Conservation (phyloP, 1,284 basidiomycete species). For the Leccinum variabile region DNA sequence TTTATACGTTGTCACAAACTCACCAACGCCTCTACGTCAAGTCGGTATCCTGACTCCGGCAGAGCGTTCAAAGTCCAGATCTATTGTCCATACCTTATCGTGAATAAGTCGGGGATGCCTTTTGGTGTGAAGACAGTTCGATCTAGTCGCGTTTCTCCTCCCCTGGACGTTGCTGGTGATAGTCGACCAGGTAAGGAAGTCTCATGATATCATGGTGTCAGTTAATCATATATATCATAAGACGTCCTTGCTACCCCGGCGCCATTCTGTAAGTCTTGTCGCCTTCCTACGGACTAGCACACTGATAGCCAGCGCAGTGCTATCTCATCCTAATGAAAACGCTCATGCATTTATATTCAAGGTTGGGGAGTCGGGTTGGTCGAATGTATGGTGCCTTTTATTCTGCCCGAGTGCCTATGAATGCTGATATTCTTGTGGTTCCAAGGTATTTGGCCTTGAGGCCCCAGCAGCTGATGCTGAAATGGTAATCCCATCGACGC, state of each 20-base stretch:
- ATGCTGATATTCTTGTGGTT: slow-evolving; percentile 7
- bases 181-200: slow-evolving; percentile 48
- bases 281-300: slow-evolving; percentile 37
- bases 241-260: slow-evolving; percentile 59
- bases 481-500: slow-evolving; percentile 71
- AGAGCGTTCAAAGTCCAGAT: slow-evolving; percentile 99
- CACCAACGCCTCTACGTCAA: slow-evolving; percentile 30
- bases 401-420: background rate
- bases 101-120: slow-evolving; percentile 93
- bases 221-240: slow-evolving; percentile 27
- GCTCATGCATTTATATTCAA: slow-evolving; percentile 86
- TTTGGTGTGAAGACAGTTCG: slow-evolving; percentile 75
- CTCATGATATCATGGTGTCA: background rate
- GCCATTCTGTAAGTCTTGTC: slow-evolving; percentile 70
- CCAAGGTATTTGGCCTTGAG: slow-evolving; percentile 81
- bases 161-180: slow-evolving; percentile 87
- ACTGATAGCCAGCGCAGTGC: slow-evolving; percentile 55
- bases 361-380: slow-evolving; percentile 90
- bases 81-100: slow-evolving; percentile 88
- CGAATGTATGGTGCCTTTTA: slow-evolving; percentile 54
- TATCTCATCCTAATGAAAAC: slow-evolving; percentile 83
- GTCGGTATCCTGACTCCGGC: slow-evolving; percentile 87
- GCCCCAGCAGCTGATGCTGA: slow-evolving; percentile 90
- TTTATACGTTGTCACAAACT: slow-evolving; percentile 2
- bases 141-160: slow-evolving; percentile 68